Conservation (phyloP, 345 rosid genomes). For the Ceriops tagal region DNA sequence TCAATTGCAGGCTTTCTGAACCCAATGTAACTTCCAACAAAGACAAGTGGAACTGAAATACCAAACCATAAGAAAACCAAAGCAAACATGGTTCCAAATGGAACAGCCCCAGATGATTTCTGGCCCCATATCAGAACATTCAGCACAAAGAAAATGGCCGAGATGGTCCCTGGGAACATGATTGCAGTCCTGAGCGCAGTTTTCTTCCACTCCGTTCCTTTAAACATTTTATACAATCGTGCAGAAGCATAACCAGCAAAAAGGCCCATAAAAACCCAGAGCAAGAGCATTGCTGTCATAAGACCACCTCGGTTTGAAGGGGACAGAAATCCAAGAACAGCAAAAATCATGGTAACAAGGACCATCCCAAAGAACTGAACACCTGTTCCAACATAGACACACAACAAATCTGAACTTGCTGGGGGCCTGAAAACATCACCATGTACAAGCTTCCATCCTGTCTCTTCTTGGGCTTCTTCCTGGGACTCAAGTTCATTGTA, state of each 20-base stretch:
- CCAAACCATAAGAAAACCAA: conserved; percentile 46
- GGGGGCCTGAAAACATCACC: conserved; percentile 49
- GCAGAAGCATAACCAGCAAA: conserved; percentile 40
- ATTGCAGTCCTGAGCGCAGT: conserved; percentile 35
- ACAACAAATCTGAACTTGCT: conserved; percentile 32
- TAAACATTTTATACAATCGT: conserved; percentile 38
- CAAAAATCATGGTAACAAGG: conserved; percentile 43
- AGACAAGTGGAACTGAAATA: conserved; percentile 44
- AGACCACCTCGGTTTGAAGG: conserved; percentile 49
- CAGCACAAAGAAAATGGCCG: conserved; percentile 33
- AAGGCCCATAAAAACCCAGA: conserved; percentile 45
- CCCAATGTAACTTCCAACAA: conserved; percentile 38
- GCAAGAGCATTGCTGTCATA: conserved; percentile 43
- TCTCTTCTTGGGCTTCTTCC: conserved; percentile 43
- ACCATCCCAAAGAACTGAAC: conserved; percentile 41
- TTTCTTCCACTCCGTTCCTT: conserved; percentile 38
- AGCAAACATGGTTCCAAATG: conserved; percentile 47
- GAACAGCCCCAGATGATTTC: conserved; percentile 49
- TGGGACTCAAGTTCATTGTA: conserved; percentile 46
- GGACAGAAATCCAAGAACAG: conserved; percentile 42
- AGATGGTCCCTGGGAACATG: conserved; percentile 38
- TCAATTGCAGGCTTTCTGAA: conserved; percentile 37
- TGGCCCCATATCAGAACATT: conserved; percentile 46
- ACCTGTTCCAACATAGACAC: conserved; percentile 44
- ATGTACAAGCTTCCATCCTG: conserved; percentile 45